Evolutionary conservation across 2,329 filamentous ascomycete genomes (phyloP), one percentile per base, ranked within the genome.

Genomic region (Penicillium sp.): DNA sequence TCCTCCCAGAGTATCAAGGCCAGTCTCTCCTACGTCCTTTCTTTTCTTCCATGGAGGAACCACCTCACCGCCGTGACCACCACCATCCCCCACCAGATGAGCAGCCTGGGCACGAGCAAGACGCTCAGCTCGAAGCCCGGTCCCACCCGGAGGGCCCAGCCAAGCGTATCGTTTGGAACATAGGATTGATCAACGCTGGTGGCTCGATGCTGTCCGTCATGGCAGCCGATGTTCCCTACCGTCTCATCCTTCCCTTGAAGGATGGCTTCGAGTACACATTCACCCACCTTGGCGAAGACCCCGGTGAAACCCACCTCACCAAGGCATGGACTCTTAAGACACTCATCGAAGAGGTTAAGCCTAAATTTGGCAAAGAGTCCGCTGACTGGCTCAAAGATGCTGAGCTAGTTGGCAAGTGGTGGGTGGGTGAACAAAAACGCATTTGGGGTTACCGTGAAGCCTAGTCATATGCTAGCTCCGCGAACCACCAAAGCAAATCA

Each of bases 151-250:
- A 52, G 10, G 35, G 42, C 14, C 44, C 56, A 9, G 35, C 42
- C 14, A 59, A 34, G 63, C 58, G 73, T 62, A 37, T 65, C 65
- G 16, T 56, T 53, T 73, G 71, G 71, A 72, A 72, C 44, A 63
- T 73, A 24, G 69, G 67, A 6, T 52, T 72, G 2, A 69, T 72
- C 56, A 73, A 73, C 32, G 66, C 69, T 1, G 71, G 71, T 40
- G 69, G 69, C 14, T 65, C 67, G 1, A 66, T 88, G 87, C 72
- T 82, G 81, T 59, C 79, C 79, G 59, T 86, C 89, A 75, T 86
- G 86, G 5, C 81, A 78, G 61, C 97, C 88, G 91, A 85, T 88
- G 65, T 90, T 92, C 78, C 73, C 45, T 72, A 82, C 95, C 57
- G 80, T 83, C 57, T 92, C 89, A 60, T 66, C 18, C 86, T 97